phyloP scores from a whole-genome alignment of 1,284 basidiomycete genomes.

The Puccinia triticina region DNA sequence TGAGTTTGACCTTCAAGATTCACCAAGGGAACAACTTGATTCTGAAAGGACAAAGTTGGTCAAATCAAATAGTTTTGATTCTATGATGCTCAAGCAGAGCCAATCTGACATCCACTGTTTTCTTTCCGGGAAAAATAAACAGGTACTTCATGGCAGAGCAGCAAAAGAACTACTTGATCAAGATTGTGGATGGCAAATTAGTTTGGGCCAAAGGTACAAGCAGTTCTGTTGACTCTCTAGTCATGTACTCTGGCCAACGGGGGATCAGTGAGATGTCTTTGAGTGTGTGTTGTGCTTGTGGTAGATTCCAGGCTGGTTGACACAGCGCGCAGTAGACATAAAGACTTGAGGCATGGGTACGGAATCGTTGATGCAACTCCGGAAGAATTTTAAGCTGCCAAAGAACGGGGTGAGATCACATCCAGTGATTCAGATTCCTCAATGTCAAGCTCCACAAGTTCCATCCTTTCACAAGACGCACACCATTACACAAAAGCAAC shows the following conservation, averaged over 20 bases:
- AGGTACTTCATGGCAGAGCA: slow-evolving; percentile 73
- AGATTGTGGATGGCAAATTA: slow-evolving; percentile 71
- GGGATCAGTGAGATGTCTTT: no score
- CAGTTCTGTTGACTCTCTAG: background rate
- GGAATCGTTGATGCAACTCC: slow-evolving; percentile 58
- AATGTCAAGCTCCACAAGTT: background rate
- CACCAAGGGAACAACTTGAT: slow-evolving; percentile 71
- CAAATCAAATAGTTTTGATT: background rate
- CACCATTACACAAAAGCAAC: slow-evolving; percentile 30
- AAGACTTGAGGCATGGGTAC: slow-evolving; percentile 57
- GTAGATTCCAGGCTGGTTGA: slow-evolving; percentile 66
- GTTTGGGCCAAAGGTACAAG: slow-evolving; percentile 66
- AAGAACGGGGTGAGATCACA: slow-evolving; percentile 48
- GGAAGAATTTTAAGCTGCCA: slow-evolving; percentile 54
- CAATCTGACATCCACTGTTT: background rate
- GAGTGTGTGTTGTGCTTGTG: background rate
- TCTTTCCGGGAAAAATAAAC: background rate
- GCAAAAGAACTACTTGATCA: slow-evolving; percentile 72
- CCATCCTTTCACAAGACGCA: slow-evolving; percentile 10
- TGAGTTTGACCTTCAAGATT: slow-evolving; percentile 68
- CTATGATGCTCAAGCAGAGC: background rate
- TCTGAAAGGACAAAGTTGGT: slow-evolving; percentile 64
- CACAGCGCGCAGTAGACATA: slow-evolving; percentile 57
- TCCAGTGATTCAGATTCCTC: slow-evolving; percentile 52
- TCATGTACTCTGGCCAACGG: background rate